Base-by-base conservation (phyloP, 2,329 filamentous ascomycete genomes). In the Colletotrichum phormii region DNA sequence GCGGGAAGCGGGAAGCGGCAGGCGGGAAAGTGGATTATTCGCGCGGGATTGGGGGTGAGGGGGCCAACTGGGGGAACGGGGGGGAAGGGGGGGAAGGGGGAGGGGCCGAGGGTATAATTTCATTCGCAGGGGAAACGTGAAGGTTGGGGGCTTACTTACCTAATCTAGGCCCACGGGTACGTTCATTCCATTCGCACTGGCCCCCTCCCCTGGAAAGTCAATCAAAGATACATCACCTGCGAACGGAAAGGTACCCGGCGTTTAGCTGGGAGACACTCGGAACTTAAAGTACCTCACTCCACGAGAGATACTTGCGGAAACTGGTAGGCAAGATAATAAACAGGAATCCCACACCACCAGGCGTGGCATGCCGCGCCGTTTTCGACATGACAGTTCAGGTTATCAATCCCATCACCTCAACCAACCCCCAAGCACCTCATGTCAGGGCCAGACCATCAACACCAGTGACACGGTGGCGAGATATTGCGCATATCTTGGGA, bases 331-430 rank as follows among this genome's bases (percentile, higher is more conserved):
- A 49, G 18, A 22, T 49, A 49, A 49, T 42, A 42, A 46, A 18
- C 3, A n/a, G 22, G 12, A 6, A 46, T 29, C 35, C 35, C 58
- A 11, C 37, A 11, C 49, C 37, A 11, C 49, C 15, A 29, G 18
- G 24, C 35, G 57, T 46, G 64, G 64, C 51, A 58, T 59, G 51
- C 53, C 51, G 37, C 53, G 46, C 64, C 58, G 63, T 61, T 66
- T 71, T 59, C 42, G 8, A 68, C 64, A 71, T 62, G 63, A 67
- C 35, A 55, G 46, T 49, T 49, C 42, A 49, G 18, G 42, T 71
- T 71, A 71, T 71, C 68, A 71, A 67, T 71, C 63, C 60, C 49
- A 67, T 71, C 63, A 66, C 49, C 63, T 46, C 59, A 54, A 68
- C 64, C 66, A 67, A 57, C 63, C 57, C 9, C 54, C 18, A n/a